A percentile compares a stretch with the other conserved stretches of the same genome.
Evolutionary conservation across 495 filamentous ascomycete genomes (phyloP).

Genomic region (Emericellopsis terricola): DNA sequence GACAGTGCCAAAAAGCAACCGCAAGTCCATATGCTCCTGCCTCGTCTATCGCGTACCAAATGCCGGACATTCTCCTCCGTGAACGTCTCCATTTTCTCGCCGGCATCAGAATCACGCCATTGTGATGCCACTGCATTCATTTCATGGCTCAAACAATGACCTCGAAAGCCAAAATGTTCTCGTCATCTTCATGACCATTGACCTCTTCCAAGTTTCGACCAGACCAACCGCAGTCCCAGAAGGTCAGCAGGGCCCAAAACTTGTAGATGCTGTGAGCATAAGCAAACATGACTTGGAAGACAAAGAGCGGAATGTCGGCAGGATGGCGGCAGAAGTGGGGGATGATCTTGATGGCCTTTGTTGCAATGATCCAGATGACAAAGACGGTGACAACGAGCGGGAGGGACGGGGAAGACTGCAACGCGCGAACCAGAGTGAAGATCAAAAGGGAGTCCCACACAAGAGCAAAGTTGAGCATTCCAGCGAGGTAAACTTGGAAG

Average conservation of each 20-base stretch:
- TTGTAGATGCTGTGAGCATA: slow-evolving; percentile 48
- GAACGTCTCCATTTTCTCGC: too few species aligned
- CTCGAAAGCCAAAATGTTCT: not conserved
- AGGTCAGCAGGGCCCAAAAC: slow-evolving; percentile 39
- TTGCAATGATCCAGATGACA: slow-evolving; percentile 24
- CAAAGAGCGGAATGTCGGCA: slow-evolving; percentile 34
- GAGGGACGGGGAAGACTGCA: not conserved
- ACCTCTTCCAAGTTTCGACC: slow-evolving; percentile 7
- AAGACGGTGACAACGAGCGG: slow-evolving; percentile 4
- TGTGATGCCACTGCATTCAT: too few species aligned
- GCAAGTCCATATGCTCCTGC: too few species aligned
- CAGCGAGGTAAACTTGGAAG: slow-evolving; percentile 41
- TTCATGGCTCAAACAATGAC: not conserved
- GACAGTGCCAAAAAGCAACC: too few species aligned
- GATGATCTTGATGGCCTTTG: slow-evolving; percentile 44
- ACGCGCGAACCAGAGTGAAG: slow-evolving; percentile 6
- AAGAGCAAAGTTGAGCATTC: slow-evolving; percentile 39
- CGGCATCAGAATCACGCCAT: too few species aligned
- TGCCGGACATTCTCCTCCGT: too few species aligned
- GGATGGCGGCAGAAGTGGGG: slow-evolving; percentile 39
- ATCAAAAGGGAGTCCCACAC: slow-evolving; percentile 33
- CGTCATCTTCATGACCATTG: not conserved
- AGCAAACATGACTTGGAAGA: slow-evolving; percentile 34
- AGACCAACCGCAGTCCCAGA: slow-evolving; percentile 15
- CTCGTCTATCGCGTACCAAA: too few species aligned